Percentiles rank a stretch among this genome's conserved stretches.
phyloP scores from a whole-genome alignment of 1,139 yeast genomes.

The Saccharomyces pastorianus region DNA sequence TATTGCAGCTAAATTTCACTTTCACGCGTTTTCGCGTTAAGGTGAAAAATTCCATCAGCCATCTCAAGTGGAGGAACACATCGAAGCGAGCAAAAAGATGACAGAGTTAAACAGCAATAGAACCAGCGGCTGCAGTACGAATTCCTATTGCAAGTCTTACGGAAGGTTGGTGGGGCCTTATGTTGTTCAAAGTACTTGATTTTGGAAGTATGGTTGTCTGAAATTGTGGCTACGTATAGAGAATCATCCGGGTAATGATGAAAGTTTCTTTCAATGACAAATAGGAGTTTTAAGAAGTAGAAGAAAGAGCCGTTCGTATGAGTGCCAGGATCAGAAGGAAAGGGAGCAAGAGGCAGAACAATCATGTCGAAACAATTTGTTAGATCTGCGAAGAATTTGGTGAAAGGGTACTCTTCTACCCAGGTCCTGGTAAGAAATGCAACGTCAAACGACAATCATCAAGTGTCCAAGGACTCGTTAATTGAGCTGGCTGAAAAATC shows the following conservation, averaged over 20 bases:
- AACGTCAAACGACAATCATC: slow-evolving; percentile 80
- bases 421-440: slow-evolving; percentile 89
- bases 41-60: slow-evolving; percentile 1
- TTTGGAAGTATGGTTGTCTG: neutral
- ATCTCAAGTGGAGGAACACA: neutral
- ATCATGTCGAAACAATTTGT: slow-evolving; percentile 64
- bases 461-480: slow-evolving; percentile 77
- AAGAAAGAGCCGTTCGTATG: neutral
- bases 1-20: slow-evolving; percentile 3
- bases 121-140: neutral
- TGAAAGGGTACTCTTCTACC: slow-evolving; percentile 81
- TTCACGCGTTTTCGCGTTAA: neutral
- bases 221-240: neutral
- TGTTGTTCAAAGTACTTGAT: neutral
- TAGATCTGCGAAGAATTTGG: slow-evolving; percentile 84
- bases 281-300: neutral
- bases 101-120: neutral
- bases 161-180: neutral
- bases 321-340: neutral
- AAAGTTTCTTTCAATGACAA: neutral
- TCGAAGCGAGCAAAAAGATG: neutral
- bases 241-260: neutral
- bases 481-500: slow-evolving; percentile 76
- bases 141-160: neutral
- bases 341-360: neutral